phyloP scores from a whole-genome alignment of 371 early-diverging fungal genomes.

The Mucor lusitanicus region DNA sequence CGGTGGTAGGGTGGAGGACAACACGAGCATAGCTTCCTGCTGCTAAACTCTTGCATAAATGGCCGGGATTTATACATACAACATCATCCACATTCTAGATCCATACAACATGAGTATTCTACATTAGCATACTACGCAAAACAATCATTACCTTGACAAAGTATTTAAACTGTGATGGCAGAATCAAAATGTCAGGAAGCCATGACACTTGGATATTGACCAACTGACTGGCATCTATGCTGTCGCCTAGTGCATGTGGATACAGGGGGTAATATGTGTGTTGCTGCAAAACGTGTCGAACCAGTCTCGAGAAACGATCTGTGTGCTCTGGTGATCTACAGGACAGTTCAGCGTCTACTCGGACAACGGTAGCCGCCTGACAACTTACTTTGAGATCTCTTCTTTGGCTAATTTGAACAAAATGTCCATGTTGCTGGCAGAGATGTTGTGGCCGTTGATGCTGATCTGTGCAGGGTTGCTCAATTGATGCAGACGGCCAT shows the following conservation, averaged over 20 bases:
- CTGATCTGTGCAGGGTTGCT: conserved; percentile 84
- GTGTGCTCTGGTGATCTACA: conserved; percentile 1
- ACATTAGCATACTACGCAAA: neutral
- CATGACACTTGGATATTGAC: conserved; percentile 51
- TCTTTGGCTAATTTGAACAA: conserved; percentile 66
- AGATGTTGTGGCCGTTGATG: conserved; percentile 80
- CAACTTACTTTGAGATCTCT: conserved; percentile 58
- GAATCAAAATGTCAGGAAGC: conserved; percentile 81
- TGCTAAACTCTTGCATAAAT: conserved; percentile 58
- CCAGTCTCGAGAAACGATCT: conserved; percentile 70
- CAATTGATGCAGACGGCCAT: conserved; percentile 49
- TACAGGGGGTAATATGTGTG: conserved; percentile 83
- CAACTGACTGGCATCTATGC: conserved; percentile 52
- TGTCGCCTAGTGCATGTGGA: conserved; percentile 64
- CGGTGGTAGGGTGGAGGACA: conserved; percentile 61
- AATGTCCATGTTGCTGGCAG: conserved; percentile 72
- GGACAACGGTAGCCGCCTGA: conserved; percentile 10
- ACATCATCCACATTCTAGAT: conserved; percentile 57
- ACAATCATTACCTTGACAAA: conserved; percentile 52
- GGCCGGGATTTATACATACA: conserved; percentile 83
- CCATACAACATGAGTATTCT: neutral
- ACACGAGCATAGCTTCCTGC: conserved; percentile 79
- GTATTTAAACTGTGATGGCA: conserved; percentile 70
- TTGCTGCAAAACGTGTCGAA: conserved; percentile 76
- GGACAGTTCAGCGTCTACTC: neutral